These are phyloP conservation scores for Diplosphaera chodatii DNA, from an alignment of 139 green algal species.

Conservation along the genomic window DNA sequence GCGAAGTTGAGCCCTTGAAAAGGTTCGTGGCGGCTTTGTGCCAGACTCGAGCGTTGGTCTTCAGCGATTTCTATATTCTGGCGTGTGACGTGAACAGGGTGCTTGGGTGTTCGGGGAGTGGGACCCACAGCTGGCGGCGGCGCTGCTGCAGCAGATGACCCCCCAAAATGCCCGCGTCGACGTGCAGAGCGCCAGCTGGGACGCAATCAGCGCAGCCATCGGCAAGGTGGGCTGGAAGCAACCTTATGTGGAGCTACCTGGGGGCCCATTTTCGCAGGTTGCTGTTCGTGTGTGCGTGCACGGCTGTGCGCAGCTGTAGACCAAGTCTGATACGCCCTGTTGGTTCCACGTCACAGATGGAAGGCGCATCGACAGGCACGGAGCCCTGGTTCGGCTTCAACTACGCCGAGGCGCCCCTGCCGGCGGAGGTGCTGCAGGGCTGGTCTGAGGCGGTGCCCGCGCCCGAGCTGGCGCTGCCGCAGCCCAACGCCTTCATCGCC, in stretches of 20 bases:
- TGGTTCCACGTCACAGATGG: too few species aligned
- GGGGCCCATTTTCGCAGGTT: too few species aligned
- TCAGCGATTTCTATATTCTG: too few species aligned
- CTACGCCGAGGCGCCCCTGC: slow-evolving; percentile 33
- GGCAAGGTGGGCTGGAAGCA: not conserved
- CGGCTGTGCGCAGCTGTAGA: too few species aligned
- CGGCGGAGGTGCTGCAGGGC: slow-evolving; percentile 16
- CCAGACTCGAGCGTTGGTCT: too few species aligned
- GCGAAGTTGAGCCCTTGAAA: too few species aligned
- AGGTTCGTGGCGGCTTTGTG: too few species aligned
- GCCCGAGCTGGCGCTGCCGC: slow-evolving; percentile 64
- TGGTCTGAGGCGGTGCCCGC: slow-evolving; percentile 22
- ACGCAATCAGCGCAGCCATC: slow-evolving; percentile 9
- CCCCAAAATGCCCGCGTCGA: slow-evolving; percentile 50
- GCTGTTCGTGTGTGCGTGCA: too few species aligned
- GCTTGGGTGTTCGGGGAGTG: slow-evolving; percentile 63
- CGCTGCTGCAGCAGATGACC: slow-evolving; percentile 39
- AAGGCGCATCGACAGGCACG: slow-evolving; percentile 3
- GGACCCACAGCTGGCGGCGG: slow-evolving; percentile 44
- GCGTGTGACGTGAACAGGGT: too few species aligned
- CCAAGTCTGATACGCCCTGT: too few species aligned
- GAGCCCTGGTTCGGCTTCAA: slow-evolving; percentile 73
- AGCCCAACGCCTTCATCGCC: slow-evolving; percentile 80
- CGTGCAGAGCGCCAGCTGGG: slow-evolving; percentile 50
- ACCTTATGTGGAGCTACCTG: too few species aligned